Percentiles rank a stretch among this genome's conserved stretches.
Evolutionary conservation across 306 rosid genomes (phyloP).

Genomic region (Hippophae gyantsensis): DNA sequence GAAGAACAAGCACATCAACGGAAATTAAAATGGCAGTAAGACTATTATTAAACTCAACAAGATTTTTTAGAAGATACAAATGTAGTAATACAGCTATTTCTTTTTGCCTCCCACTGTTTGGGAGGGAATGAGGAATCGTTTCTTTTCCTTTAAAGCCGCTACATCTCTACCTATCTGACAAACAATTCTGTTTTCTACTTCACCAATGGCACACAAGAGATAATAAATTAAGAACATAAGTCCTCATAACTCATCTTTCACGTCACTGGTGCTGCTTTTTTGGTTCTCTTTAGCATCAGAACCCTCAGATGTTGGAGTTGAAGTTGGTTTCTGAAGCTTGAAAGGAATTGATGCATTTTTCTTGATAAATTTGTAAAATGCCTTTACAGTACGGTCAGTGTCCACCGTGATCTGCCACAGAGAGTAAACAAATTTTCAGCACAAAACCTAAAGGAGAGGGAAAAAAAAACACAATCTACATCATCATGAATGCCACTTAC

Average conservation of each 20-base stretch:
- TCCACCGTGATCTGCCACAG: slow-evolving; percentile 68
- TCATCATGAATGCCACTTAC: slow-evolving; percentile 24
- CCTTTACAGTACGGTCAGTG: slow-evolving; percentile 83
- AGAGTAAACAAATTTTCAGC: slow-evolving; percentile 16
- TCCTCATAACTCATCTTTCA: slow-evolving; percentile 76
- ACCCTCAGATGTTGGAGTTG: slow-evolving; percentile 34
- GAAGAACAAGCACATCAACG: too few species aligned
- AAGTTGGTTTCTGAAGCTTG: slow-evolving; percentile 80
- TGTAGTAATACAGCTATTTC: not conserved
- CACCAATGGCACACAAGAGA: slow-evolving; percentile 12
- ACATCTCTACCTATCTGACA: slow-evolving; percentile 16
- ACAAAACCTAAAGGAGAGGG: slow-evolving; percentile 1
- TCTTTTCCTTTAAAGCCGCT: slow-evolving; percentile 11
- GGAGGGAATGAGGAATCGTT: slow-evolving; percentile 14
- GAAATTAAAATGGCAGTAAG: too few species aligned
- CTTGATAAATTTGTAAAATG: slow-evolving; percentile 87
- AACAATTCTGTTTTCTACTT: slow-evolving; percentile 15
- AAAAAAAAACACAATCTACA: not conserved
- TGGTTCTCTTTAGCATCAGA: slow-evolving; percentile 41
- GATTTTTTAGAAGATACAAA: too few species aligned
- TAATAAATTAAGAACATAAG: not conserved
- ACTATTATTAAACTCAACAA: too few species aligned
- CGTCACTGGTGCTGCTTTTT: slow-evolving; percentile 30
- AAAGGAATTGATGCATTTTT: slow-evolving; percentile 93
- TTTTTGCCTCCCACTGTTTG: not conserved